These are phyloP conservation scores for Penicillium sp. DNA, from an alignment of 2,329 filamentous ascomycete species.

Conservation along the genomic window DNA sequence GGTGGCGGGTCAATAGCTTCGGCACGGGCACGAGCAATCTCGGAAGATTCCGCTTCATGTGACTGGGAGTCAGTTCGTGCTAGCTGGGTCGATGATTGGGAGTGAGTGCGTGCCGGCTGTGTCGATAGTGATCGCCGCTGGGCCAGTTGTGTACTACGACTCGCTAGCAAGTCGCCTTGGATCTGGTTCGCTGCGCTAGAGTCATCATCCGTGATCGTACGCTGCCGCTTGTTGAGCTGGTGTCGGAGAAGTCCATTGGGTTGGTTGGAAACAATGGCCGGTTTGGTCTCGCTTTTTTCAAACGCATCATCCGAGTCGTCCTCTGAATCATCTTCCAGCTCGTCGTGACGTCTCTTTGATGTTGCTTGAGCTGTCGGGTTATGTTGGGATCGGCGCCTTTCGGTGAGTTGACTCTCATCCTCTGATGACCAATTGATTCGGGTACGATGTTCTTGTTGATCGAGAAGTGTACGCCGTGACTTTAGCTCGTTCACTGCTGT, in stretches of 20 bases:
- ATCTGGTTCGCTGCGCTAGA: slow-evolving; percentile 17
- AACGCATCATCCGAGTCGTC: slow-evolving; percentile 51
- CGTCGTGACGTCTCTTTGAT: slow-evolving; percentile 22
- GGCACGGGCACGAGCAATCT: background rate
- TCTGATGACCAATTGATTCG: slow-evolving; percentile 40
- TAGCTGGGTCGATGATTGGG: background rate
- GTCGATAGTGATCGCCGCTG: background rate
- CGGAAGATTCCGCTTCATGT: background rate
- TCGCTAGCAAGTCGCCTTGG: slow-evolving; percentile 2
- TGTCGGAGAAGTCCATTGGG: slow-evolving; percentile 33
- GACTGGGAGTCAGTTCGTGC: background rate
- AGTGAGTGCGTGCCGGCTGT: background rate
- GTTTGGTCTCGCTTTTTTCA: slow-evolving; percentile 42
- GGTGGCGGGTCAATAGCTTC: background rate
- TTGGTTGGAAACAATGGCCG: slow-evolving; percentile 37
- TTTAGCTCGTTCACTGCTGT: background rate
- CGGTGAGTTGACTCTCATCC: slow-evolving; percentile 27
- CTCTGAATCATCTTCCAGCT: slow-evolving; percentile 30
- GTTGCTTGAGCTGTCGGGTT: slow-evolving; percentile 5
- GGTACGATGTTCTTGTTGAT: slow-evolving; percentile 38
- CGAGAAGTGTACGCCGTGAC: slow-evolving; percentile 35
- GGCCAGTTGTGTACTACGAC: background rate
- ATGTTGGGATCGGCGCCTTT: slow-evolving; percentile 13
- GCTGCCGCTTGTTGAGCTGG: slow-evolving; percentile 11
- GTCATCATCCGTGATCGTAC: slow-evolving; percentile 4